Conservation (phyloP, 2,329 filamentous ascomycete genomes). For the Diplocarpon mali region DNA sequence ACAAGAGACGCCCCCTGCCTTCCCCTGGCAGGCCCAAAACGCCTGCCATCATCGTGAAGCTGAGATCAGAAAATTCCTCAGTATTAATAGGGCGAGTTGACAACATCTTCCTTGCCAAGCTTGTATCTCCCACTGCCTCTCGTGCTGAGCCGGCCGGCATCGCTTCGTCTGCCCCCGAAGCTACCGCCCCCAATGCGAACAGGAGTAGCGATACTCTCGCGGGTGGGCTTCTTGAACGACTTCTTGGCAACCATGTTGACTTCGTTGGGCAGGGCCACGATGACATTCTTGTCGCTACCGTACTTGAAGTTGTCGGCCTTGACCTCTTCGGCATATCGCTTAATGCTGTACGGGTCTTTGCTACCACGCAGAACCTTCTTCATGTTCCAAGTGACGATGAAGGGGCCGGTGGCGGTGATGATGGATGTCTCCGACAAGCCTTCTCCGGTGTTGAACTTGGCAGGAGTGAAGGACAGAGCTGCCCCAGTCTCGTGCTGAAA, state of each 20-base stretch:
- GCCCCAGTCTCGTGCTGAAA: conserved; percentile 94
- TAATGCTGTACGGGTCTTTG: conserved; percentile 90
- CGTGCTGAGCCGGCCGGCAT: conserved; percentile 39
- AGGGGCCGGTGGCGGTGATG: conserved; percentile 91
- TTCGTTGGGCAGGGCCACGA: conserved; percentile 91
- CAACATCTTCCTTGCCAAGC: conserved; percentile 71
- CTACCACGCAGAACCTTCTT: conserved; percentile 75
- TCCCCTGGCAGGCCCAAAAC: conserved; percentile 2
- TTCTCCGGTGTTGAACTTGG: conserved; percentile 85
- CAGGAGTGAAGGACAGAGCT: conserved; percentile 77
- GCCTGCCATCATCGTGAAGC: conserved; percentile 9
- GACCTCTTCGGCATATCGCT: conserved; percentile 88
- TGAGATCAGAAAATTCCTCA: neutral
- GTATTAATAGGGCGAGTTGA: conserved; percentile 53
- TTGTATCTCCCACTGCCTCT: conserved; percentile 54
- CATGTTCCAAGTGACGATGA: conserved; percentile 92
- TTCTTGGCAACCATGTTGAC: conserved; percentile 94
- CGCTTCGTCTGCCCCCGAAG: conserved; percentile 33
- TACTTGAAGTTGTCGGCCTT: conserved; percentile 99
- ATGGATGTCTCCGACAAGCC: conserved; percentile 81
- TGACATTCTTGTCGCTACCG: conserved; percentile 93
- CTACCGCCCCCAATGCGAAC: conserved; percentile 36
- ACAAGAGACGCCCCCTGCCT: neutral
- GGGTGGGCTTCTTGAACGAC: conserved; percentile 73
- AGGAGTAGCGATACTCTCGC: conserved; percentile 70